These are phyloP conservation scores for Scleroderma citrinum DNA, from an alignment of 768 basidiomycete genomes.

Conservation along the genomic window DNA sequence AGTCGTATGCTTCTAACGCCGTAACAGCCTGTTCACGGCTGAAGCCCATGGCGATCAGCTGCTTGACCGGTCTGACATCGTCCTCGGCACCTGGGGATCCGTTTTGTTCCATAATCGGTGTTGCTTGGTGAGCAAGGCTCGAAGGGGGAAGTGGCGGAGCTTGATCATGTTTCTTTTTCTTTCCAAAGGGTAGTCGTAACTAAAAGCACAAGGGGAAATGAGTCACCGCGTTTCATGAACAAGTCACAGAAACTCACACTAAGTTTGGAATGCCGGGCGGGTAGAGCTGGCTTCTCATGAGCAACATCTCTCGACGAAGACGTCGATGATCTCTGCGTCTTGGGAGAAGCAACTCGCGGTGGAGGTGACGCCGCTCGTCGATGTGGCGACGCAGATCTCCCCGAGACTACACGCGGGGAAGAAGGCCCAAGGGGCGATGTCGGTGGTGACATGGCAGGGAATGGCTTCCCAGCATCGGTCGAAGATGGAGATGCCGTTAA, in stretches of 20 bases:
- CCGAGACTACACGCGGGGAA: slow-evolving; percentile 26
- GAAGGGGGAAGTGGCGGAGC: slow-evolving; percentile 38
- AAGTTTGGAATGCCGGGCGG: slow-evolving; percentile 61
- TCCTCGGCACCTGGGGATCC: slow-evolving; percentile 56
- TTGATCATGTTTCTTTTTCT: slow-evolving; percentile 61
- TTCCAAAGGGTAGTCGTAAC: slow-evolving; percentile 78
- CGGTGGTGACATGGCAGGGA: slow-evolving; percentile 35
- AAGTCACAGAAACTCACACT: slow-evolving; percentile 50
- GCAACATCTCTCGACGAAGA: slow-evolving; percentile 44
- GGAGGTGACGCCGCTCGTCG: slow-evolving; percentile 41
- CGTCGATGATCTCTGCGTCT: slow-evolving; percentile 49
- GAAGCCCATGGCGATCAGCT: slow-evolving; percentile 89
- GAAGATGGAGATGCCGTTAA: slow-evolving; percentile 13
- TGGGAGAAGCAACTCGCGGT: slow-evolving; percentile 49
- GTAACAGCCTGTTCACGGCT: slow-evolving; percentile 72
- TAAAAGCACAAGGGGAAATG: slow-evolving; percentile 6
- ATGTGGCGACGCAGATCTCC: slow-evolving; percentile 37
- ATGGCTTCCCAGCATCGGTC: slow-evolving; percentile 22
- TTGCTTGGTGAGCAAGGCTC: slow-evolving; percentile 29
- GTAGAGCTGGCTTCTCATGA: slow-evolving; percentile 51
- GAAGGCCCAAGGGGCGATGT: slow-evolving; percentile 33
- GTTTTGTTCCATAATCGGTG: slow-evolving; percentile 41
- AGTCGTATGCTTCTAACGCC: slow-evolving; percentile 79
- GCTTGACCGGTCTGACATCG: slow-evolving; percentile 71
- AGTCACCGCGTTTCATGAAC: slow-evolving; percentile 4